phyloP scores from a whole-genome alignment of 1,284 basidiomycete genomes.

The Ustilago sp. region DNA sequence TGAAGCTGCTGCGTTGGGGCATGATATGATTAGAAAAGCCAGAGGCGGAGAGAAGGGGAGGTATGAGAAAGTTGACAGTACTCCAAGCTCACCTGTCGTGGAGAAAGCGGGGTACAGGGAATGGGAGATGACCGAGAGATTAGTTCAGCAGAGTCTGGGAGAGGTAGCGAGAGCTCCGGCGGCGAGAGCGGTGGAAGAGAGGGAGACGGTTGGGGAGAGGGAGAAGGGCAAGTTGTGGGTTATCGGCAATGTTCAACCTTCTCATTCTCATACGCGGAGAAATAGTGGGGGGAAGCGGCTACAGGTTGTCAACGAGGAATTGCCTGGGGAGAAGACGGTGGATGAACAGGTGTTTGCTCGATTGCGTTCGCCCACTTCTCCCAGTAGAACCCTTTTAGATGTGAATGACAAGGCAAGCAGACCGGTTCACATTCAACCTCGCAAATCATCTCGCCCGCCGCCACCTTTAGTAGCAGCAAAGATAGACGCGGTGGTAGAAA shows the following conservation, averaged over 20 bases:
- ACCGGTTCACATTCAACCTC: constrained; percentile 15
- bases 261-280: not conserved
- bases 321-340: not conserved
- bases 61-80: constrained; percentile 5
- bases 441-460: constrained; percentile 17
- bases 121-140: not conserved
- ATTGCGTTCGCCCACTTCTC: not conserved
- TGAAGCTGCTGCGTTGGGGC: constrained; percentile 38
- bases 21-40: constrained; percentile 5
- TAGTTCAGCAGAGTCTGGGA: constrained; percentile 12
- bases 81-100: constrained; percentile 4
- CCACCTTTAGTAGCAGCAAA: not conserved
- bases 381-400: not conserved
- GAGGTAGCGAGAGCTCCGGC: constrained; percentile 16
- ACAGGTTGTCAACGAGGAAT: not conserved
- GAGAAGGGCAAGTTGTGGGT: constrained; percentile 43
- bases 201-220: constrained; percentile 33
- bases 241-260: constrained; percentile 33
- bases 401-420: not conserved
- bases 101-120: constrained; percentile 11
- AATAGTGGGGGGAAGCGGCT: not conserved
- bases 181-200: constrained; percentile 16
- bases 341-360: not conserved
- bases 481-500: constrained; percentile 17
- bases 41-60: constrained; percentile 7